phyloP scores from a whole-genome alignment of 257 asterid genomes.

The Solanum corneliomulleri region DNA sequence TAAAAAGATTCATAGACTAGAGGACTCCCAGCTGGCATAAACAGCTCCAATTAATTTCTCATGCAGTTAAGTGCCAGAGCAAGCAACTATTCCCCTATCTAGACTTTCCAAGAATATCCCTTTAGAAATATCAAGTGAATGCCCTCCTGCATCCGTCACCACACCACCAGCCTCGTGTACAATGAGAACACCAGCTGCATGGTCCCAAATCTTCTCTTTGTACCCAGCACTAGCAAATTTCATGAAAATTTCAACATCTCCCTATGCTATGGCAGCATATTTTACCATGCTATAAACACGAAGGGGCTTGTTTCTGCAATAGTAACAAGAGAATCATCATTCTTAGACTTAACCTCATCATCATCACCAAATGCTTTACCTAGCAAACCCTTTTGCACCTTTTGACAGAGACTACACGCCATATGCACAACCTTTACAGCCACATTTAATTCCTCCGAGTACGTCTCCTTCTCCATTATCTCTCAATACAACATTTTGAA shows the following conservation, averaged over 20 bases:
- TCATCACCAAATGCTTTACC: no score
- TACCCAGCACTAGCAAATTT: slow-evolving; percentile 64
- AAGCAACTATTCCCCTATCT: slow-evolving; percentile 66
- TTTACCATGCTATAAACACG: slow-evolving; percentile 83
- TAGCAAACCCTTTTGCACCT: no score
- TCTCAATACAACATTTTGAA: no score
- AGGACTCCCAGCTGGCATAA: slow-evolving; percentile 80
- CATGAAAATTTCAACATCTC: slow-evolving; percentile 80
- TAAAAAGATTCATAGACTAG: slow-evolving; percentile 35
- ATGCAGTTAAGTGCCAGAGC: slow-evolving; percentile 49
- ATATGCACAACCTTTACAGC: no score
- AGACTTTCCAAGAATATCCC: slow-evolving; percentile 68
- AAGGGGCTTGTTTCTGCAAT: slow-evolving; percentile 49
- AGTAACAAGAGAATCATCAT: no score
- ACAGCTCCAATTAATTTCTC: slow-evolving; percentile 52
- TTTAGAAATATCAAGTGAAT: slow-evolving; percentile 47
- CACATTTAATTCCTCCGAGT: no score
- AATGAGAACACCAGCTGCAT: slow-evolving; percentile 74
- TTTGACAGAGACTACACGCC: no score
- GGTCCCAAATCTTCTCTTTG: slow-evolving; percentile 87
- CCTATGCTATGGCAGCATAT: slow-evolving; percentile 77
- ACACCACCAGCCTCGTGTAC: slow-evolving; percentile 84
- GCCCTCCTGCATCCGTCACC: slow-evolving; percentile 75
- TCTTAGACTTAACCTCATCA: no score
- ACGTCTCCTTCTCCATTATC: no score